Conservation (phyloP, 1,284 basidiomycete species). For the Apiotrichum sp. region DNA sequence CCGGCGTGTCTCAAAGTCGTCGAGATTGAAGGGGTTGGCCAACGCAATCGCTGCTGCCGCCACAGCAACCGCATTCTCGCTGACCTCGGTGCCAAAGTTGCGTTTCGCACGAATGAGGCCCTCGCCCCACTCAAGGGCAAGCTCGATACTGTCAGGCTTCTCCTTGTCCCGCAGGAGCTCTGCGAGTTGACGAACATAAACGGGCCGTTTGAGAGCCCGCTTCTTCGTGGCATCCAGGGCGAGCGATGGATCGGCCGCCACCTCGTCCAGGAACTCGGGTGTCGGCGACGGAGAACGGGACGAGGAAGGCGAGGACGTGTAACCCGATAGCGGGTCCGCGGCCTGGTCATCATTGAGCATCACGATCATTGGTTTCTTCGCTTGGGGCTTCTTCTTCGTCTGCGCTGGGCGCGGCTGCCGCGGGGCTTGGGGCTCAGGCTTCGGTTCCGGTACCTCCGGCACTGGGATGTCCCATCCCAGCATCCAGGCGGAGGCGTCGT, state of each 20-base stretch:
- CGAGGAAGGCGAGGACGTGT: slow-evolving; percentile 57
- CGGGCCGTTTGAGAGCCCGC: slow-evolving; percentile 64
- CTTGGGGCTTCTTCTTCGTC: neutral
- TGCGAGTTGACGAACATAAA: slow-evolving; percentile 74
- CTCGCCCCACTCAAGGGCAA: slow-evolving; percentile 70
- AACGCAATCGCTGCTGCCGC: slow-evolving; percentile 66
- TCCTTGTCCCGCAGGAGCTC: slow-evolving; percentile 63
- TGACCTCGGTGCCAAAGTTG: slow-evolving; percentile 64
- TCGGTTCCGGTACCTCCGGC: neutral
- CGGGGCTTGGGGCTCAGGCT: neutral
- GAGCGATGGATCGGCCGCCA: slow-evolving; percentile 77
- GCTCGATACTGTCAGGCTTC: slow-evolving; percentile 67
- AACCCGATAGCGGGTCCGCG: slow-evolving; percentile 78
- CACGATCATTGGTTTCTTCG: slow-evolving; percentile 28
- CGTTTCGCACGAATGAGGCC: slow-evolving; percentile 73
- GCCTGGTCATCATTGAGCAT: slow-evolving; percentile 45
- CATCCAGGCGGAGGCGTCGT: slow-evolving; percentile 19
- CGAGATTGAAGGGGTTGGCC: slow-evolving; percentile 76
- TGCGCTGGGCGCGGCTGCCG: neutral
- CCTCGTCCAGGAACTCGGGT: slow-evolving; percentile 67
- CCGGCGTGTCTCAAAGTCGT: slow-evolving; percentile 68
- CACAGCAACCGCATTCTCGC: slow-evolving; percentile 82
- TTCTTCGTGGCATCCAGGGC: slow-evolving; percentile 42
- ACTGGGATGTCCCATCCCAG: slow-evolving; percentile 29
- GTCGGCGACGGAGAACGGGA: slow-evolving; percentile 74